A percentile compares a stretch with the other conserved stretches of the same genome.
Conservation (phyloP, 176 grass and related monocot genomes). For the Eremochloa ophiuroides region DNA sequence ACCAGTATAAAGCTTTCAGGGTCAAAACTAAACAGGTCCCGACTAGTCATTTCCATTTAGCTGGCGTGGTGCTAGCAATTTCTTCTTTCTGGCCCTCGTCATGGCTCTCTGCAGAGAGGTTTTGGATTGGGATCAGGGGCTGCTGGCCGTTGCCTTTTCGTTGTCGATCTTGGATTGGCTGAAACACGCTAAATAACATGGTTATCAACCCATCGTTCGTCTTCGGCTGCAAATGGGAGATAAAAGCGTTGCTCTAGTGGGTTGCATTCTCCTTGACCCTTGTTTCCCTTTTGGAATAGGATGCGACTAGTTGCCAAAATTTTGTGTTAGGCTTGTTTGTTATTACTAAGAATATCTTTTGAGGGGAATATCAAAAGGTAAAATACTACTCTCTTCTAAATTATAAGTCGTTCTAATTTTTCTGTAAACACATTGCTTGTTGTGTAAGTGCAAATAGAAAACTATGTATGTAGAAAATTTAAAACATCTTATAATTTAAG, state of each 20-base stretch:
- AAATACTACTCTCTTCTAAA: not conserved
- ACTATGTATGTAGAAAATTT: too few relatives aligned
- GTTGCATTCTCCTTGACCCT: not conserved
- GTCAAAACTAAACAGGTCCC: too few relatives aligned
- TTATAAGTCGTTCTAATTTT: too few relatives aligned
- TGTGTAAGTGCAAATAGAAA: too few relatives aligned
- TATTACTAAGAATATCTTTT: not conserved
- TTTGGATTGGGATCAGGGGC: not conserved
- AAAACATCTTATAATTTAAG: too few relatives aligned
- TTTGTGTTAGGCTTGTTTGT: not conserved
- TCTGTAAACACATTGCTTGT: too few relatives aligned
- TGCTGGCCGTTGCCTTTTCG: not conserved
- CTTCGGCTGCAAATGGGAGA: not conserved
- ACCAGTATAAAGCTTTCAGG: too few relatives aligned
- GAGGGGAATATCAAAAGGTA: not conserved
- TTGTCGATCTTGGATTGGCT: slow-evolving; percentile 19
- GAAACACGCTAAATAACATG: not conserved
- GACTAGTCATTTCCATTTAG: too few relatives aligned
- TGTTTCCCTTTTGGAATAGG: not conserved
- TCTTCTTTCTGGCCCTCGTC: too few relatives aligned
- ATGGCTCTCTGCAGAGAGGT: not conserved
- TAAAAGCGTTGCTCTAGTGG: not conserved
- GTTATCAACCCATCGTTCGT: not conserved
- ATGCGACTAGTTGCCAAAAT: not conserved
- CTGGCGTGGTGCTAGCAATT: too few relatives aligned